These are phyloP conservation scores for Podila horticola DNA, from an alignment of 192 early-diverging fungal genomes.

Conservation along the genomic window DNA sequence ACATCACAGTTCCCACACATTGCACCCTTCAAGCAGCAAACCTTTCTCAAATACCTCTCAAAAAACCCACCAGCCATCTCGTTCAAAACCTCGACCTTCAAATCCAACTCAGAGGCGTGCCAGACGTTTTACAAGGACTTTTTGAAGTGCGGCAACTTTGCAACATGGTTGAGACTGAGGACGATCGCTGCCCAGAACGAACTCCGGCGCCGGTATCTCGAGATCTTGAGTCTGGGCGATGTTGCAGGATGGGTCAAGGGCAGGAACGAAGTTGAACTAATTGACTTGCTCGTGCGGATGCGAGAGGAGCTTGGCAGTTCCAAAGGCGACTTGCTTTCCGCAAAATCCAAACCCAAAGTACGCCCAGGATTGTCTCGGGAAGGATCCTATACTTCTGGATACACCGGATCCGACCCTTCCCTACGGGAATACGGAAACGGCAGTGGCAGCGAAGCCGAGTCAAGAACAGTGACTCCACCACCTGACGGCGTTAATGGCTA, in stretches of 20 bases:
- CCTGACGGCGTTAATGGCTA: neutral
- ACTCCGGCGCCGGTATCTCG: slow-evolving; percentile 79
- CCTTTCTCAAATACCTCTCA: slow-evolving; percentile 56
- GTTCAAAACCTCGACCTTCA: slow-evolving; percentile 60
- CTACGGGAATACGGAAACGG: slow-evolving; percentile 16
- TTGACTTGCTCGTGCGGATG: slow-evolving; percentile 73
- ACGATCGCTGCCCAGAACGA: slow-evolving; percentile 84
- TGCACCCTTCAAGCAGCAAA: slow-evolving; percentile 39
- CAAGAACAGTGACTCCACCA: slow-evolving; percentile 28
- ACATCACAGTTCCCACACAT: slow-evolving; percentile 35
- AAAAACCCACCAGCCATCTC: slow-evolving; percentile 54
- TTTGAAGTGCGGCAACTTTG: slow-evolving; percentile 95
- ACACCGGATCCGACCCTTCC: slow-evolving; percentile 12
- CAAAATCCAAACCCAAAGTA: slow-evolving; percentile 9
- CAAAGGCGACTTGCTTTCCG: slow-evolving; percentile 13
- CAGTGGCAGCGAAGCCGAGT: slow-evolving; percentile 31
- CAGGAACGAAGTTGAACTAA: slow-evolving; percentile 70
- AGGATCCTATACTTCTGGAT: slow-evolving; percentile 19
- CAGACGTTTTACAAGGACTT: slow-evolving; percentile 90
- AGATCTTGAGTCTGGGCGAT: slow-evolving; percentile 72
- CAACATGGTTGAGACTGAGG: slow-evolving; percentile 90
- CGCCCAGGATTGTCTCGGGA: slow-evolving; percentile 30
- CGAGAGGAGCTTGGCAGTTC: slow-evolving; percentile 69
- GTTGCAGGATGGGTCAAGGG: slow-evolving; percentile 63
- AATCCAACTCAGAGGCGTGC: slow-evolving; percentile 64